Evolutionary conservation across 1,139 yeast genomes (phyloP), one percentile per base, ranked within the genome.

Genomic region (Lodderomyces theae): DNA sequence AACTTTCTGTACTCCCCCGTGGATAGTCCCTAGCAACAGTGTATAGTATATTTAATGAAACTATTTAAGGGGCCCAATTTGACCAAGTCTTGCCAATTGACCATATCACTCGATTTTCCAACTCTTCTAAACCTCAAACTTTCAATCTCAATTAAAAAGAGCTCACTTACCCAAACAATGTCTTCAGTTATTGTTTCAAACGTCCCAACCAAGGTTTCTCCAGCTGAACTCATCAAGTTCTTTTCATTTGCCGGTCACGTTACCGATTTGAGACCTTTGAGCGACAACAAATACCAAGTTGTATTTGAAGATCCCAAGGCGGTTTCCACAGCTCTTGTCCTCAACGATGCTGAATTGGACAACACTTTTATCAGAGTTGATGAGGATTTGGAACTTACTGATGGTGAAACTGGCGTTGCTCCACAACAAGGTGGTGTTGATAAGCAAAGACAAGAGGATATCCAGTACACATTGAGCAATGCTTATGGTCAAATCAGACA

Each of bases 161-260:
- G n/a, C n/a, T n/a, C n/a, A n/a, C n/a, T n/a, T n/a, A n/a, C n/a
- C n/a, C n/a, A n/a, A n/a, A 47, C 37, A 32, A 71, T 63, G 72
- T 58, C 75, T 15, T 54, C 75, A 7, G 64, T 82, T 37, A 69
- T 76, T 41, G 90, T 82, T 18, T 73, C 82, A 17, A 75, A 81
- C 47, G 72, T 89, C 28, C 53, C 66, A 5, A 53, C 71, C 31
- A 64, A 66, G 50, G 76, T 82, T 36, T 58, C 81, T 13, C 69
- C 75, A 42, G 72, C 72, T 37, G 81, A 84, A 54, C 63, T 86
- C 33, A 63, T 69, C 40, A 86, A 83, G 47, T 86, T 86, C 64
- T 85, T 86, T 61, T 70, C 85, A 29, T 85, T 85, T 58, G 84
- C 94, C 57, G 95, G 95, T 13, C 75, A 74, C 48, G 77, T 85